Percentiles rank a stretch among this genome's conserved stretches.
Evolutionary conservation across 768 basidiomycete species (phyloP).

Genomic region (Glaciozyma antarctica): DNA sequence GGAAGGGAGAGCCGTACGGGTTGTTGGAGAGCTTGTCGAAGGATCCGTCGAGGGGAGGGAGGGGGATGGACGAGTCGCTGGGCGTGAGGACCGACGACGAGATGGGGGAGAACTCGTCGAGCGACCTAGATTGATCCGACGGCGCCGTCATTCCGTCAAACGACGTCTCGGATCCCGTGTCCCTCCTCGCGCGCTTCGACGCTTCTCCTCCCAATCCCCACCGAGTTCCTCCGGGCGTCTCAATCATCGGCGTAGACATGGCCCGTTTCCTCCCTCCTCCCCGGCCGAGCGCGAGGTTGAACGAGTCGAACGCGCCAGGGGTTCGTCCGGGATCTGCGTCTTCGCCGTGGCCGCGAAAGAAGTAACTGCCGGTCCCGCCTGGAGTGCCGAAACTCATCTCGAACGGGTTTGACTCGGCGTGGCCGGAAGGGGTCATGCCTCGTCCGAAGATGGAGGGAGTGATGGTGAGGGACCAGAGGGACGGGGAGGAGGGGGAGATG

Average conservation of each 20-base stretch:
- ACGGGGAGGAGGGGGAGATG: neutral
- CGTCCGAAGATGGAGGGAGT: constrained; percentile 12
- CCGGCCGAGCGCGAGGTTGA: neutral
- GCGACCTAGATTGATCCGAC: neutral
- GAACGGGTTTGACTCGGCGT: constrained; percentile 23
- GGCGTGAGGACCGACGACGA: constrained; percentile 20
- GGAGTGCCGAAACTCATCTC: constrained; percentile 14
- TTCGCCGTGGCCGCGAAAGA: constrained; percentile 5
- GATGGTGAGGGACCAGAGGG: constrained; percentile 13
- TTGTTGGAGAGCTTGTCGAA: neutral
- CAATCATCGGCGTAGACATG: constrained; percentile 17
- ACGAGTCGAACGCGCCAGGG: neutral
- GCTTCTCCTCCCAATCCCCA: neutral
- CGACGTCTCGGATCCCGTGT: neutral
- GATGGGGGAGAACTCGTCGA: constrained; percentile 9
- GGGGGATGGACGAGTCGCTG: neutral
- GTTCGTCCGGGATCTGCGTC: neutral
- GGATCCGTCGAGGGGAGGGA: neutral
- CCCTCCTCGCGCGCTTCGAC: constrained; percentile 16
- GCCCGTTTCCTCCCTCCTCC: constrained; percentile 20
- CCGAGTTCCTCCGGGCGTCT: constrained; percentile 13
- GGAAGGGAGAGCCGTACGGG: neutral
- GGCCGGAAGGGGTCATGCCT: too few species aligned
- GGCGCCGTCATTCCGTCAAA: neutral
- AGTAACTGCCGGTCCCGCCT: constrained; percentile 2